phyloP scores from a whole-genome alignment of 1,284 basidiomycete genomes.

The Malassezia vespertilionis region DNA sequence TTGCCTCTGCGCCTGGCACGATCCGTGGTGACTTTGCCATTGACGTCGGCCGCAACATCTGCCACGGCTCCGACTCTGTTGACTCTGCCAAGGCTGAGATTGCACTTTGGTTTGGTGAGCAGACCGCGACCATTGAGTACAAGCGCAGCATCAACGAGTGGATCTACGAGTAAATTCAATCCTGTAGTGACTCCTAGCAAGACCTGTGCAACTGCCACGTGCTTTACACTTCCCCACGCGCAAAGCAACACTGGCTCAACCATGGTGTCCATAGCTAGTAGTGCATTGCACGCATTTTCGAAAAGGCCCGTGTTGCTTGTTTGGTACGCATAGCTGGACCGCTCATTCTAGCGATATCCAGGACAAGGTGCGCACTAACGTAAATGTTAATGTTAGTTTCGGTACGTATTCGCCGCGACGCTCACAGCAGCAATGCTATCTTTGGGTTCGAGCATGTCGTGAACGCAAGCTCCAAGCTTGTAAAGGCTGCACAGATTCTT shows the following conservation, averaged over 20 bases:
- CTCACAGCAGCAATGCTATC: not conserved
- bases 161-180: conserved; percentile 39
- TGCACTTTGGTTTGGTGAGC: conserved; percentile 46
- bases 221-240: not conserved
- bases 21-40: conserved; percentile 55
- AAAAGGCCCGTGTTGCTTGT: not conserved
- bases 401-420: not conserved
- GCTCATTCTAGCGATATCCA: conserved; percentile 8
- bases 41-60: conserved; percentile 59
- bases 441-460: not conserved
- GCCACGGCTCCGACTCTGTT: conserved; percentile 65
- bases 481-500: conserved; percentile 2
- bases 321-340: not conserved
- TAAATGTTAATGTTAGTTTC: conserved; percentile 1
- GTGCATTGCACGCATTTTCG: not conserved
- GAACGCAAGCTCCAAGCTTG: not conserved
- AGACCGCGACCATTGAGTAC: conserved; percentile 41
- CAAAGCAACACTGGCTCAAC: no score
- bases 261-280: not conserved
- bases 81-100: conserved; percentile 47
- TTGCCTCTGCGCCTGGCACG: conserved; percentile 61
- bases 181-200: not conserved
- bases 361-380: not conserved
- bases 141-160: conserved; percentile 38
- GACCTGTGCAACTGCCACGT: not conserved